Conservation (phyloP, 345 rosid genomes). For the Dipteronia sinensis region DNA sequence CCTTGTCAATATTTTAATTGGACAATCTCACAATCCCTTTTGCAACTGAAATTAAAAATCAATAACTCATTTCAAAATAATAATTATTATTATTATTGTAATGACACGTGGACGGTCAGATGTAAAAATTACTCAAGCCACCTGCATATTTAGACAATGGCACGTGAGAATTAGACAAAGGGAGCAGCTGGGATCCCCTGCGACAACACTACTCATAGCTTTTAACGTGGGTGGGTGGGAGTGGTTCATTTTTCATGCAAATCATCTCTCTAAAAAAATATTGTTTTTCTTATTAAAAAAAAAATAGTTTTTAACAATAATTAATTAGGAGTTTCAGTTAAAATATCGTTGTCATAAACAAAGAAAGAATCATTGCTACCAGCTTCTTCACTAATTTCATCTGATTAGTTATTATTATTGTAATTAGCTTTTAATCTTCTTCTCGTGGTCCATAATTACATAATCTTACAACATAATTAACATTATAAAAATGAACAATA, state of each 20-base stretch:
- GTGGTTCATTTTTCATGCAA: not conserved
- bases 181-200: conserved; percentile 13
- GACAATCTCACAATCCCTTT: too few relatives aligned
- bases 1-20: not conserved
- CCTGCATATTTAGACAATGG: not conserved
- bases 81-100: too few relatives aligned
- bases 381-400: conserved; percentile 12
- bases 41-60: not conserved
- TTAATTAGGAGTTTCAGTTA: conserved; percentile 21
- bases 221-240: not conserved
- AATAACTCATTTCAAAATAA: too few relatives aligned
- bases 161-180: conserved; percentile 1
- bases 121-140: not conserved
- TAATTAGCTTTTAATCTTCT: not conserved
- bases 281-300: too few relatives aligned
- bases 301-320: not conserved
- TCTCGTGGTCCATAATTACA: conserved; percentile 3
- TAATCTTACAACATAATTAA: not conserved
- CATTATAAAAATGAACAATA: not conserved
- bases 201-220: not conserved
- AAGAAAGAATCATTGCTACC: conserved; percentile 33
- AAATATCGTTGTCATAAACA: conserved; percentile 32
- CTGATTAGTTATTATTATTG: not conserved
- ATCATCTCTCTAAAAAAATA: not conserved
- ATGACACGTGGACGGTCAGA: not conserved